Conservation (phyloP, 768 basidiomycete genomes). For the Serpula lacrymans region DNA sequence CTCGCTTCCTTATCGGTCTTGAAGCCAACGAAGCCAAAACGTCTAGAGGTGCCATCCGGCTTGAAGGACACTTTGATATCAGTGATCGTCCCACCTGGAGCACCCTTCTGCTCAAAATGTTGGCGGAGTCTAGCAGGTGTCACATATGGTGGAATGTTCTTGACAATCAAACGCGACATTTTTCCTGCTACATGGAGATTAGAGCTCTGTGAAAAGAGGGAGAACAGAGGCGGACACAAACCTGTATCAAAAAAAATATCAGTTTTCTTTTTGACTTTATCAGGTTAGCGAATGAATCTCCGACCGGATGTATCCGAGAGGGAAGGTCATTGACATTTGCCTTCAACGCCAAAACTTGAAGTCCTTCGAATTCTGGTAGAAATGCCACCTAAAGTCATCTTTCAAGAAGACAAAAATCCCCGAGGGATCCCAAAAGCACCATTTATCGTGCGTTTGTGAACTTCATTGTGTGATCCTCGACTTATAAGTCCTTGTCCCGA, state of each 20-base stretch:
- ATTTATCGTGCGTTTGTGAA: conserved; percentile 85
- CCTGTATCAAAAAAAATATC: too few species aligned
- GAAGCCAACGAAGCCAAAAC: conserved; percentile 93
- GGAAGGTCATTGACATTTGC: too few species aligned
- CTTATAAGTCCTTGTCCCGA: conserved; percentile 1
- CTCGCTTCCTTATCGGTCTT: conserved; percentile 74
- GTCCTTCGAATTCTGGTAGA: not conserved
- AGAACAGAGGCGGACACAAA: too few species aligned
- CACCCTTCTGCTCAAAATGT: conserved; percentile 62
- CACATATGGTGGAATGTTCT: conserved; percentile 71
- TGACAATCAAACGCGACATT: conserved; percentile 84
- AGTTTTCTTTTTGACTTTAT: too few species aligned
- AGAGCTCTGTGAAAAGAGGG: not conserved
- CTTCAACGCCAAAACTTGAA: too few species aligned
- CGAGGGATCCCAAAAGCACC: conserved; percentile 94
- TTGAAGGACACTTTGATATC: conserved; percentile 82
- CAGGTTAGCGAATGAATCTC: too few species aligned
- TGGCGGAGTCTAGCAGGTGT: conserved; percentile 61
- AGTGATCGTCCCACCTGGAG: conserved; percentile 70
- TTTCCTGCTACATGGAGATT: not conserved
- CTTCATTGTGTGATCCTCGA: conserved; percentile 1
- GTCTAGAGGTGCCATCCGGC: conserved; percentile 72
- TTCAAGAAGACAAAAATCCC: conserved; percentile 62
- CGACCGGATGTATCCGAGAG: too few species aligned
- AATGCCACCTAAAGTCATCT: conserved; percentile 28